phyloP scores from a whole-genome alignment of 148 eudicot species.

The Arctostaphylos glauca region DNA sequence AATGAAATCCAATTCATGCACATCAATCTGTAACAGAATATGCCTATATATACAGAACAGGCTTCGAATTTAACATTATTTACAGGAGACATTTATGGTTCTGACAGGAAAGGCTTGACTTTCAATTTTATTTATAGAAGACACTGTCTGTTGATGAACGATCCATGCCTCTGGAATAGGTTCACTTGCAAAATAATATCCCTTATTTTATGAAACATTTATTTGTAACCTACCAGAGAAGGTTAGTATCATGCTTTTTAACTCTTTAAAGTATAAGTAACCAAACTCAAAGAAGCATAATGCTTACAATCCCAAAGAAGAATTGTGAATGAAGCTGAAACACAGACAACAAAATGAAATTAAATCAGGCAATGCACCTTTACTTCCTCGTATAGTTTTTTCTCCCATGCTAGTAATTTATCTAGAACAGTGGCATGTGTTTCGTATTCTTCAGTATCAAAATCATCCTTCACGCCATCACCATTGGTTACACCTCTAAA shows the following conservation, averaged over 20 bases:
- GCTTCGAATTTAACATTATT: neutral
- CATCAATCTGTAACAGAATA: neutral
- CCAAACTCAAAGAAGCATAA: neutral
- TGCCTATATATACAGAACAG: neutral
- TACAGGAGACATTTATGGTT: neutral
- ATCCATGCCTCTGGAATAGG: neutral
- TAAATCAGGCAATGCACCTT: conserved; percentile 50
- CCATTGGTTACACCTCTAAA: conserved; percentile 48
- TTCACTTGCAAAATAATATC: neutral
- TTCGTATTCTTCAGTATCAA: conserved; percentile 67
- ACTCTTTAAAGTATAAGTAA: neutral
- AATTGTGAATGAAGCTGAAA: neutral
- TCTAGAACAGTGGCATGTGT: conserved; percentile 95
- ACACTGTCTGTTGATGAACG: neutral
- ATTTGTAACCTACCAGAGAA: neutral
- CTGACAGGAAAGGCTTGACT: neutral
- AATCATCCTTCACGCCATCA: conserved; percentile 57
- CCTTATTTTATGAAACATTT: neutral
- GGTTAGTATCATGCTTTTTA: neutral
- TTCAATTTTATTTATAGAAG: neutral
- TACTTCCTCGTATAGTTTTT: conserved; percentile 95
- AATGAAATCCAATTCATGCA: neutral
- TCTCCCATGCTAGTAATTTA: conserved; percentile 98
- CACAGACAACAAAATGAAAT: neutral
- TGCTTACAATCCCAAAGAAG: neutral